Base-by-base conservation (phyloP, 306 rosid species). In the Begonia fuchsioides region DNA sequence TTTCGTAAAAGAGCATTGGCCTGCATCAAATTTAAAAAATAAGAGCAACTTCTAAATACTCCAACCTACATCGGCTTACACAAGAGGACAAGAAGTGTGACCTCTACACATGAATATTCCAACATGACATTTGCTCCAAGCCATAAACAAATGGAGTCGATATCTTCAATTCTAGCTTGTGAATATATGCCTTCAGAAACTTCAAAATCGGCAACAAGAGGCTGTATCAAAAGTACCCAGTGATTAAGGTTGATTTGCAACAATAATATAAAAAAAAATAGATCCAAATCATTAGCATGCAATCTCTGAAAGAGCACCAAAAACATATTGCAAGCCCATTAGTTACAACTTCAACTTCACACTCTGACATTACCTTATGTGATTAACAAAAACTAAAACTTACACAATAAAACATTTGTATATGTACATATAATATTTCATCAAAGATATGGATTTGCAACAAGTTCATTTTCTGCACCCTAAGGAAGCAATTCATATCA, bases 61-160 rank as follows among this genome's bases (percentile, higher is more conserved):
- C 17, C 18, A 47, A 13, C 50, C 20, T 43, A 12, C 32, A 40
- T 52, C 19, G 54, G 17, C 54, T 56, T 57, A 52, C 52, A 54
- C 47, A 46, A 58, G 12, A 38, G 63, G 35, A 8, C 10, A 47
- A 15, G 58, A 38, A 44, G 11, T 46, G 51, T 6, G 32, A 88
- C 96, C 96, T 88, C 94, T 39, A 78, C 88, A 63, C 70, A 65
- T 64, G 96, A 80, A 68, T 83, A 83, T 70, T 83, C 88, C 72
- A 88, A 76, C 96, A 83, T 88, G 70, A 88, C 88, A 39, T 83
- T 88, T 44, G 87, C 88, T 65, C 78, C 88, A 56, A 81, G 80
- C 94, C 94, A 83, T 66, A 78, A 66, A 70, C 94, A 87, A 19
- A 87, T 83, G 5, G 78, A 83, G 54, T 72, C 81, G 2, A 76